Conservation (phyloP, 2,329 filamentous ascomycete genomes). For the Beauveria caledonica region DNA sequence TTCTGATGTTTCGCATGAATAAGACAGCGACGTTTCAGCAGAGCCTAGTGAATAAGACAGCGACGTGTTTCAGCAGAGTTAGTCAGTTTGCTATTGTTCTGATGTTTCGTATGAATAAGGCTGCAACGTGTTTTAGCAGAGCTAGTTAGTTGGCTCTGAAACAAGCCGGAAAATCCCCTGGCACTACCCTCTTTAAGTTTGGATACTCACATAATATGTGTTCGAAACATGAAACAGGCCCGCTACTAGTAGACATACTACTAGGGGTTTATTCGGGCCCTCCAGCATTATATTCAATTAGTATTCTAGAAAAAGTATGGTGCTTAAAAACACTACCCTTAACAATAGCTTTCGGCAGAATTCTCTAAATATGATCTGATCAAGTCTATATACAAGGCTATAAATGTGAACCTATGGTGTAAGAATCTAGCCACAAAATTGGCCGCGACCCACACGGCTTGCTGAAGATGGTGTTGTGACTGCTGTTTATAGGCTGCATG, state of each 20-base stretch:
- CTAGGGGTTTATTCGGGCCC: not conserved
- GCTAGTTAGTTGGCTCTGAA: not conserved
- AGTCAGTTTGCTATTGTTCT: not conserved
- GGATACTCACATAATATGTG: not conserved
- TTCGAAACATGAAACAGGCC: not conserved
- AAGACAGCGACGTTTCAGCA: not conserved
- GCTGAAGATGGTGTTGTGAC: not conserved
- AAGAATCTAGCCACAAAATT: not conserved
- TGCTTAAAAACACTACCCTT: not conserved
- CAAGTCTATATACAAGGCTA: not conserved
- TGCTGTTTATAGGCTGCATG: not conserved
- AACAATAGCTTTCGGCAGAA: not conserved
- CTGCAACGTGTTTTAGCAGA: not conserved
- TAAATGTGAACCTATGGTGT: not conserved
- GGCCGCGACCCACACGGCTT: not conserved
- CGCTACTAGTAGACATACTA: not conserved
- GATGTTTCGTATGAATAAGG: not conserved
- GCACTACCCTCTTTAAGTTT: not conserved
- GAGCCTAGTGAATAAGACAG: no score
- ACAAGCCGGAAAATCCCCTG: not conserved
- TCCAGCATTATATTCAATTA: not conserved
- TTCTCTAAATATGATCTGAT: not conserved
- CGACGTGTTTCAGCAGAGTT: not conserved
- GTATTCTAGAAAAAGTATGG: not conserved
- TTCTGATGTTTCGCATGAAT: not conserved